Conservation (phyloP, 371 early-diverging fungal genomes). For the Mortierella sp. region DNA sequence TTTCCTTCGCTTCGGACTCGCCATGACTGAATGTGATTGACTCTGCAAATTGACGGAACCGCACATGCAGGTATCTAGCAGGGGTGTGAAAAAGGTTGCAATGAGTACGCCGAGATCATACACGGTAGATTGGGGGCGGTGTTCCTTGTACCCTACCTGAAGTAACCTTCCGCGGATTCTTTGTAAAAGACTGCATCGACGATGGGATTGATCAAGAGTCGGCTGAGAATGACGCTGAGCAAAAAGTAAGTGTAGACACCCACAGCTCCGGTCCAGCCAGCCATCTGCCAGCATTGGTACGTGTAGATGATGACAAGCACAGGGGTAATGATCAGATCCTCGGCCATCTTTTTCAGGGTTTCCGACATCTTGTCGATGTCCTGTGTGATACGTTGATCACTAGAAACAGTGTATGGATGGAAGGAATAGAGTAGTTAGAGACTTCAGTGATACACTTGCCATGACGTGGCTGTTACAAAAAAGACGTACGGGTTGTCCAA, state of each 20-base stretch:
- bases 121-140: too few relatives aligned
- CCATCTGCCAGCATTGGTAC: constrained; percentile 72
- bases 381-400: constrained; percentile 91
- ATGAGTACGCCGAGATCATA: not conserved
- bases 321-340: constrained; percentile 80
- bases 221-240: constrained; percentile 69
- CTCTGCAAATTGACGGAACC: constrained; percentile 79
- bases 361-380: constrained; percentile 86
- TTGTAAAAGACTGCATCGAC: constrained; percentile 78
- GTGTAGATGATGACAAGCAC: constrained; percentile 82
- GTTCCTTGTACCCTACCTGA: constrained; percentile 53
- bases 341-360: constrained; percentile 67
- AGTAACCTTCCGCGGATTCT: constrained; percentile 86
- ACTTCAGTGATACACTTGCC: not conserved
- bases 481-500: constrained; percentile 78
- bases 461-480: too few relatives aligned
- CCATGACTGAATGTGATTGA: constrained; percentile 84
- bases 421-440: not conserved
- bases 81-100: not conserved
- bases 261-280: constrained; percentile 78
- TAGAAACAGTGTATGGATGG: constrained; percentile 16
- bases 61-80: constrained; percentile 76
- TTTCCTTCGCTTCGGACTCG: constrained; percentile 67
- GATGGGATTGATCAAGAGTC: constrained; percentile 76
- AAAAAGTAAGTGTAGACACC: constrained; percentile 80